A percentile compares a stretch with the other conserved stretches of the same genome.
Conservation (phyloP, 257 asterid genomes). For the Salvia splendens region DNA sequence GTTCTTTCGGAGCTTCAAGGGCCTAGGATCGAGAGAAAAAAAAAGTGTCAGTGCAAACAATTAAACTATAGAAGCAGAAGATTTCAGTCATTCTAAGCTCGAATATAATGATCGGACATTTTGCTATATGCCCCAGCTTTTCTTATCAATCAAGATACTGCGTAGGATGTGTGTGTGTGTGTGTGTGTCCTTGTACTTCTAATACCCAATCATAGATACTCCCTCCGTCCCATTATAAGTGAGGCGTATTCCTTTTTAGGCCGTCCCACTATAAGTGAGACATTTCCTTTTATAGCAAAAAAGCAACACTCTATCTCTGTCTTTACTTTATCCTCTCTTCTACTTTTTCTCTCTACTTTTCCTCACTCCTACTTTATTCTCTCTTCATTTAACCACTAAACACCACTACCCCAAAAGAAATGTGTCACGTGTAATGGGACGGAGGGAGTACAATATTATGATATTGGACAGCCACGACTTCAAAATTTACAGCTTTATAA, state of each 20-base stretch:
- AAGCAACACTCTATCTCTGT: too few relatives aligned
- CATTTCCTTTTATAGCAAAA: too few relatives aligned
- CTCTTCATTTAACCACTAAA: too few relatives aligned
- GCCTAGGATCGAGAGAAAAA: slow-evolving; percentile 50
- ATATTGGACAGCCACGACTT: slow-evolving; percentile 2
- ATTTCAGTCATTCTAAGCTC: slow-evolving; percentile 6
- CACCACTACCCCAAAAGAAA: too few relatives aligned
- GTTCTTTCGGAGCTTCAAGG: slow-evolving; percentile 95
- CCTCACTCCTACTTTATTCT: too few relatives aligned
- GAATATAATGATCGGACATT: slow-evolving; percentile 18
- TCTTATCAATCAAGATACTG: slow-evolving; percentile 20
- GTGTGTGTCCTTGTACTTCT: background rate
- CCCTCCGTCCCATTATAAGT: too few relatives aligned
- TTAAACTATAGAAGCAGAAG: slow-evolving; percentile 22
- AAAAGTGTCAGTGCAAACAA: slow-evolving; percentile 22
- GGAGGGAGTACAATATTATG: background rate
- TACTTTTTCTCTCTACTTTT: too few relatives aligned
- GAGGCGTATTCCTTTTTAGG: too few relatives aligned
- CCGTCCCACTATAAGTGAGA: too few relatives aligned
- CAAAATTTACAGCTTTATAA: slow-evolving; percentile 1
- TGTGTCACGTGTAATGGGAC: too few relatives aligned
- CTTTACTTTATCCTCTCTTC: too few relatives aligned
- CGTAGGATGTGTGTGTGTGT: background rate
- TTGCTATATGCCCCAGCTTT: slow-evolving; percentile 24
- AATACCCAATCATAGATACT: slow-evolving; percentile 5